A percentile compares a stretch with the other conserved stretches of the same genome.
These are phyloP conservation scores for Kalmanozyma brasiliensis DNA, from an alignment of 1,284 basidiomycete genomes.

Conservation along the genomic window DNA sequence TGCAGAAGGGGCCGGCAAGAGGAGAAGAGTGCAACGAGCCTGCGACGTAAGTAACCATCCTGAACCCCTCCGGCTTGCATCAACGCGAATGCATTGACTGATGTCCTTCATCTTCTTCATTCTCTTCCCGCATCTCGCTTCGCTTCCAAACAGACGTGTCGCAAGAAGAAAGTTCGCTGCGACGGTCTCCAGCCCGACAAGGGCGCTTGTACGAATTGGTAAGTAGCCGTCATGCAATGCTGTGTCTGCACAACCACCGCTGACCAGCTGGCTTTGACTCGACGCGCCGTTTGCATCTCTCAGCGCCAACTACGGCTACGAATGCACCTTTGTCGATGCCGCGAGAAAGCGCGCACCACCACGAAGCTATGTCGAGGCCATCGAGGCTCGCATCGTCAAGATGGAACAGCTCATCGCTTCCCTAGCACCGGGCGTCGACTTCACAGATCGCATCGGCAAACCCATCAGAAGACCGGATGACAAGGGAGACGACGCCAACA, in stretches of 20 bases:
- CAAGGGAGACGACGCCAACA: conserved; percentile 33
- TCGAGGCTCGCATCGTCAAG: conserved; percentile 59
- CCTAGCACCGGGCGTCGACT: conserved; percentile 60
- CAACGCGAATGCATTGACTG: not conserved
- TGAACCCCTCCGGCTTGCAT: not conserved
- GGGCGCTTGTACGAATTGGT: conserved; percentile 55
- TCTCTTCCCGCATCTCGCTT: not conserved
- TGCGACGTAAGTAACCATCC: conserved; percentile 47
- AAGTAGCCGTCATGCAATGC: conserved; percentile 1
- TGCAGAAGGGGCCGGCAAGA: conserved; percentile 49
- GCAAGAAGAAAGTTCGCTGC: conserved; percentile 63
- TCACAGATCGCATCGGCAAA: conserved; percentile 56
- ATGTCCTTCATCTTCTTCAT: too few species aligned
- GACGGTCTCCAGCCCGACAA: conserved; percentile 58
- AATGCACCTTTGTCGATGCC: conserved; percentile 63
- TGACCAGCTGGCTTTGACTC: too few species aligned
- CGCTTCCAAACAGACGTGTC: conserved; percentile 36
- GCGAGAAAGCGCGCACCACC: conserved; percentile 38
- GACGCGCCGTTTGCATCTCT: too few species aligned
- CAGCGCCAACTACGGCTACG: conserved; percentile 56
- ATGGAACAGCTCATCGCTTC: conserved; percentile 53
- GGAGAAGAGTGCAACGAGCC: conserved; percentile 56
- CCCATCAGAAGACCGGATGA: conserved; percentile 55
- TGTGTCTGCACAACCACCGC: too few species aligned
- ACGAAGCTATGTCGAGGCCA: conserved; percentile 58